phyloP scores from a whole-genome alignment of 2,329 filamentous ascomycete species.

The Chaetomiaceae sp. region DNA sequence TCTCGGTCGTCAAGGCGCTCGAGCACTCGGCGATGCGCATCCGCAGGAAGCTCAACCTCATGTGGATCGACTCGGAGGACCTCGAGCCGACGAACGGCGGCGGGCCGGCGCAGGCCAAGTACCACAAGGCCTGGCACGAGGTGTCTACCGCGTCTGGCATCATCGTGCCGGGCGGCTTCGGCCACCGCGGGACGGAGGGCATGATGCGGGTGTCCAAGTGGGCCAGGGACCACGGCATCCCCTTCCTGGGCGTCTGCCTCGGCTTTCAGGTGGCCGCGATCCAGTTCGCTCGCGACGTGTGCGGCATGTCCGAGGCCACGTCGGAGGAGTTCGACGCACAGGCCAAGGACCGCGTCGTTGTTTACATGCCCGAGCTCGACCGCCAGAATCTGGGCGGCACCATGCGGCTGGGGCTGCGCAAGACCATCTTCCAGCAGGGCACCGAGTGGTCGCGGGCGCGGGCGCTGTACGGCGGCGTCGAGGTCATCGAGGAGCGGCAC shows the following conservation, averaged over 20 bases:
- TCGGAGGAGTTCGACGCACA: conserved; percentile 53
- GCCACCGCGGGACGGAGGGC: conserved; percentile 74
- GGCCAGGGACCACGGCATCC: conserved; percentile 75
- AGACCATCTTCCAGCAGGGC: conserved; percentile 64
- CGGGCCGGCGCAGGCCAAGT: conserved; percentile 60
- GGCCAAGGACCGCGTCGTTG: conserved; percentile 66
- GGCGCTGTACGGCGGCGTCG: conserved; percentile 56
- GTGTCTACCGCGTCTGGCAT: conserved; percentile 66
- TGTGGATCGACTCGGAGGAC: conserved; percentile 80
- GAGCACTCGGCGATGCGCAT: conserved; percentile 92
- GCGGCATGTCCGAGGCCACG: conserved; percentile 53
- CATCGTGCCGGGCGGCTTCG: conserved; percentile 74
- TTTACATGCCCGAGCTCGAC: conserved; percentile 85
- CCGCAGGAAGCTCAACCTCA: conserved; percentile 69
- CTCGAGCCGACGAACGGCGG: conserved; percentile 65
- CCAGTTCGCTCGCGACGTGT: conserved; percentile 76
- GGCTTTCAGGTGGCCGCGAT: conserved; percentile 86
- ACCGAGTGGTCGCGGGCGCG: conserved; percentile 69
- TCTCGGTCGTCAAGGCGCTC: conserved; percentile 71
- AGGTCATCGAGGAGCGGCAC: conserved; percentile 61
- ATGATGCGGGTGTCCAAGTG: conserved; percentile 87
- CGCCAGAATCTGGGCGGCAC: conserved; percentile 71
- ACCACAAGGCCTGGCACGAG: conserved; percentile 80
- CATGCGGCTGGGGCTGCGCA: conserved; percentile 70
- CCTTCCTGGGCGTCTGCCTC: conserved; percentile 66